Conservation (phyloP, 306 rosid genomes). For the Cicer bijugum region DNA sequence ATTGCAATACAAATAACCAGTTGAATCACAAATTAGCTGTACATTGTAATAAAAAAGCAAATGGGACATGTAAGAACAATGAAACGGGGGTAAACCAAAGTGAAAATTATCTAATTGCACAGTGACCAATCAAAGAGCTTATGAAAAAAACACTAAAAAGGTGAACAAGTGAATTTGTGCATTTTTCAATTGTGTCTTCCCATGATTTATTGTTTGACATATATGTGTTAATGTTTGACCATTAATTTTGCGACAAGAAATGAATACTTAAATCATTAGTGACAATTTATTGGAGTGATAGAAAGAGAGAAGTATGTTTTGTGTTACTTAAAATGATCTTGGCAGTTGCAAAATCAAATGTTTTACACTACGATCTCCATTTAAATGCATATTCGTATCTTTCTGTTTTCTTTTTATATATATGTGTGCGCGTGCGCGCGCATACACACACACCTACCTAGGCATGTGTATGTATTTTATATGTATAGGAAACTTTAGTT, state of each 20-base stretch:
- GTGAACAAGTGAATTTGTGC: conserved; percentile 11
- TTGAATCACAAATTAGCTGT: background rate
- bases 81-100: background rate
- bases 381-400: background rate
- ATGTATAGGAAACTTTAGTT: background rate
- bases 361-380: background rate
- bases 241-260: background rate
- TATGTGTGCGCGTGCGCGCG: no score
- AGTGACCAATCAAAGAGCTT: conserved; percentile 40
- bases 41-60: conserved; percentile 13
- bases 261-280: conserved; percentile 24
- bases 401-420: background rate
- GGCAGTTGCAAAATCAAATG: conserved; percentile 28
- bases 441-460: no score
- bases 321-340: background rate
- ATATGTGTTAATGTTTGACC: conserved; percentile 2
- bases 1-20: conserved; percentile 1
- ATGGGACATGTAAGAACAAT: background rate
- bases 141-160: conserved; percentile 31
- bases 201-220: conserved; percentile 19
- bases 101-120: conserved; percentile 54
- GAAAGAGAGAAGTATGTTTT: conserved; percentile 9
- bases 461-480: background rate
- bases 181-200: conserved; percentile 2
- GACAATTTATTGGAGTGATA: conserved; percentile 1